phyloP scores from a whole-genome alignment of 257 asterid species.

The Avicennia marina region DNA sequence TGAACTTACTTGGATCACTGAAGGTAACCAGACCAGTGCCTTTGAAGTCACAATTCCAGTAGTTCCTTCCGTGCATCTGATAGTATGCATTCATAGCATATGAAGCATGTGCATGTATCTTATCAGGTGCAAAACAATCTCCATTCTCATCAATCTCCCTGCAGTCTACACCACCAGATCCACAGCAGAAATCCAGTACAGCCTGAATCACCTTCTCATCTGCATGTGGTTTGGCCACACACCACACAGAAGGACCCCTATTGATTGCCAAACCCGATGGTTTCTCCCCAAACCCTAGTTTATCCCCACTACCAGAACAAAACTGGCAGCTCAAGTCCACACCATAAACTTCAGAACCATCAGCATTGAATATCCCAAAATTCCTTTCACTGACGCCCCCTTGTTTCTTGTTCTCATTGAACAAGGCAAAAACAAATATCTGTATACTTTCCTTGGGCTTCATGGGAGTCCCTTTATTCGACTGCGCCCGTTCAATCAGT shows the following conservation, averaged over 20 bases:
- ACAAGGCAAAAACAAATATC: conserved; percentile 44
- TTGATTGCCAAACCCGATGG: conserved; percentile 12
- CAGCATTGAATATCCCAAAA: conserved; percentile 48
- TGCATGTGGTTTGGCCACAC: conserved; percentile 65
- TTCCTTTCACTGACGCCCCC: conserved; percentile 53
- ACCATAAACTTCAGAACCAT: conserved; percentile 53
- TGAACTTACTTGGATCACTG: conserved; percentile 53
- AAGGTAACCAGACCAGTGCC: conserved; percentile 57
- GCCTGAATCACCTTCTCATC: conserved; percentile 52
- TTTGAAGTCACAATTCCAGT: conserved; percentile 65
- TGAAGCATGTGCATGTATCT: conserved; percentile 51
- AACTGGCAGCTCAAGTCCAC: conserved; percentile 55
- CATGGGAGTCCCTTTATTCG: conserved; percentile 56
- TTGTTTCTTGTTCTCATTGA: conserved; percentile 59
- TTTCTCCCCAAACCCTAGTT: conserved; percentile 32
- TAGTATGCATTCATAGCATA: conserved; percentile 62
- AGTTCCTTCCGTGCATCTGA: conserved; percentile 65
- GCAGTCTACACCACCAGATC: conserved; percentile 58
- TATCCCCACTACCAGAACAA: conserved; percentile 25
- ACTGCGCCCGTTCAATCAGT: conserved; percentile 33
- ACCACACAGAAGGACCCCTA: conserved; percentile 68
- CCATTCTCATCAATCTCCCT: conserved; percentile 44
- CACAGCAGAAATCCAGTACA: conserved; percentile 50
- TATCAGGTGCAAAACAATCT: conserved; percentile 37
- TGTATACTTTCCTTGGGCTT: conserved; percentile 36